Conservation (phyloP, 495 filamentous ascomycete species). For the Xylaria venustula region DNA sequence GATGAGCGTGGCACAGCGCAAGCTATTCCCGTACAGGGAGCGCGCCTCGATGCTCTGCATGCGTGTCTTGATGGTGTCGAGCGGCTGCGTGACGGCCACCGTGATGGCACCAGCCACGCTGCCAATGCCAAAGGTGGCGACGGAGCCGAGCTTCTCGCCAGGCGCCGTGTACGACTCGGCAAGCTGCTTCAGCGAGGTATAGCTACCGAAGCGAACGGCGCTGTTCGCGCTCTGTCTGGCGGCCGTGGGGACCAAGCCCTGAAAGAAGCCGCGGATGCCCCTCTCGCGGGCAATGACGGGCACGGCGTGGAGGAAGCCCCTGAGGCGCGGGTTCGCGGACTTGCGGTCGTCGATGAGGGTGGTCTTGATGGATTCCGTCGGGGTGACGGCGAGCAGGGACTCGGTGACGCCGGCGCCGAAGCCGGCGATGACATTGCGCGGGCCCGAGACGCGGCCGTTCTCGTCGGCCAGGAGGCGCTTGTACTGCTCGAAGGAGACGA, state of each 20-base stretch:
- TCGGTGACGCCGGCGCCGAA: slow-evolving; percentile 95
- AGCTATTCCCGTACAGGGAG: slow-evolving; percentile 80
- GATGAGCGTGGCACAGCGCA: slow-evolving; percentile 79
- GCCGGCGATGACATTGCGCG: slow-evolving; percentile 85
- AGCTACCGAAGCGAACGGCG: slow-evolving; percentile 83
- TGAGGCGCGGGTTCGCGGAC: slow-evolving; percentile 76
- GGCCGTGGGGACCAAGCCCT: slow-evolving; percentile 93
- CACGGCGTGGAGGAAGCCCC: slow-evolving; percentile 88
- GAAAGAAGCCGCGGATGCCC: slow-evolving; percentile 89
- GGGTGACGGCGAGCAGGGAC: slow-evolving; percentile 89
- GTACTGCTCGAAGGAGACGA: slow-evolving; percentile 94
- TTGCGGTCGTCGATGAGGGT: slow-evolving; percentile 97
- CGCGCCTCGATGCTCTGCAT: slow-evolving; percentile 97
- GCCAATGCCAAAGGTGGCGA: slow-evolving; percentile 87
- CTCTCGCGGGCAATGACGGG: slow-evolving; percentile 83
- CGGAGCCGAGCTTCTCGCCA: slow-evolving; percentile 89
- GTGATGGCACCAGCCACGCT: slow-evolving; percentile 89
- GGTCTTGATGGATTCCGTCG: slow-evolving; percentile 98
- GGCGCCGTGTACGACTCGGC: slow-evolving; percentile 90
- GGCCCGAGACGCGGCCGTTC: slow-evolving; percentile 85
- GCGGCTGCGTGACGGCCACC: slow-evolving; percentile 85
- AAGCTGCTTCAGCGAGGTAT: slow-evolving; percentile 85
- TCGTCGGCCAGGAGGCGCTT: slow-evolving; percentile 79
- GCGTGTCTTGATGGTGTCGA: slow-evolving; percentile 94
- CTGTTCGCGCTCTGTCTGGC: slow-evolving; percentile 93